Evolutionary conservation across 352 stramenopile species (phyloP).

Genomic region (Thalassiosira tumida): DNA sequence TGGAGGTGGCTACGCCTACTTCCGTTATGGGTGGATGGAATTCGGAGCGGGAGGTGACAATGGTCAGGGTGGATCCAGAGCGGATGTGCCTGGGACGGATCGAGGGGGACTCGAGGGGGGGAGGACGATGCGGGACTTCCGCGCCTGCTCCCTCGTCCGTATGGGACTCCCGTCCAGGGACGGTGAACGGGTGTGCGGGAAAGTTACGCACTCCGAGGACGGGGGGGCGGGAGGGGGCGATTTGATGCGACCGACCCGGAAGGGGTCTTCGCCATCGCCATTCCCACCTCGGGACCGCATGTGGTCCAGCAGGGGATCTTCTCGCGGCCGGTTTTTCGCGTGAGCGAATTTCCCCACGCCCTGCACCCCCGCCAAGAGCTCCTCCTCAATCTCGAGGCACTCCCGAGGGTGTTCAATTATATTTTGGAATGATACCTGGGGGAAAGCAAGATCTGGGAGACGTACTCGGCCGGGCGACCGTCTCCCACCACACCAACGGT

Average conservation of each 20-base stretch:
- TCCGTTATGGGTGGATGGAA: neutral
- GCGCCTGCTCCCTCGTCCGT: neutral
- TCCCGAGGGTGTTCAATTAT: neutral
- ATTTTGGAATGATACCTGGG: neutral
- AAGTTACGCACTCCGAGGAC: neutral
- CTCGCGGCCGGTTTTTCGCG: neutral
- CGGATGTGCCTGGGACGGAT: neutral
- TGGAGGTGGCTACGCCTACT: neutral
- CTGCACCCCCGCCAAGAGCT: neutral
- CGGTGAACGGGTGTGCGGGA: neutral
- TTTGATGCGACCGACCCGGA: neutral
- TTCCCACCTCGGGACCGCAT: neutral
- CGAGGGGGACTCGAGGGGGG: neutral
- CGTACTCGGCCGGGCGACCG: neutral
- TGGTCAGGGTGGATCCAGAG: neutral
- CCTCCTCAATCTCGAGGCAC: neutral
- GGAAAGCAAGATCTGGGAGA: neutral
- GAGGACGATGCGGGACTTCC: neutral
- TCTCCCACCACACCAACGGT: neutral
- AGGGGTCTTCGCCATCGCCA: neutral
- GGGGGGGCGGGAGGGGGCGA: too few species aligned
- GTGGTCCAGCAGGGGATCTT: neutral
- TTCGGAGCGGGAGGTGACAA: neutral
- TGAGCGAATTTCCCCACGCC: neutral
- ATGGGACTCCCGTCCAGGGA: neutral